Evolutionary conservation across 1,284 basidiomycete genomes (phyloP), one percentile per base, ranked within the genome.

Genomic region (Leccinum solheimii): DNA sequence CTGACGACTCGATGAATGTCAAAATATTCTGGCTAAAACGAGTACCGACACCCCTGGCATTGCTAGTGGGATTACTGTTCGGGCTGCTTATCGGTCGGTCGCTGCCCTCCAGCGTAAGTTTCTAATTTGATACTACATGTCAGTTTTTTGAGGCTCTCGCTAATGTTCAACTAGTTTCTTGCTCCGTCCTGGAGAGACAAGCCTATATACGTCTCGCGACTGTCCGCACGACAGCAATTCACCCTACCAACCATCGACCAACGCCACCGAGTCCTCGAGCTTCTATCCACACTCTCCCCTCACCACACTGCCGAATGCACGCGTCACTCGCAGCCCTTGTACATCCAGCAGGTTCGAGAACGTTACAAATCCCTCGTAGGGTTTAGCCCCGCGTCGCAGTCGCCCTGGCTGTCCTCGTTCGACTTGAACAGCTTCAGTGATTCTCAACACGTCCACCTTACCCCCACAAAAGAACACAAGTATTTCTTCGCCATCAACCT

Each of bases 401-500:
- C 79, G 26, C 86, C 89, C 4, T 93, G 90, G 87, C 75, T 92
- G 55, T 81, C 81, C 62, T 75, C 72, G 26, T 80, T 80, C 36
- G 79, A 81, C 14, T 72, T 87, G 57, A 73, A 79, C n/a, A 74
- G 70, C 40, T 72, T 74, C 3, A 76, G 80, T 32, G 78, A 80
- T 51, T 77, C 83, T 63, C 82, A 83, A 58, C 75, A 75, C 57
- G 75, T 76, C 54, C 69, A 73, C 40, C 72, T 72, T 55, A 67
- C 74, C 52, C 75, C 74, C 62, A 77, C 82, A 19, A 81, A 83
- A 68, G 83, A 88, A 64, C 95, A 98, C 85, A 97, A 97, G 75
- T 98, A 97, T 78, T 98, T 94, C 78, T 97, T 98, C 77, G 95
- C 94, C 58, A 97, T 98, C 84, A 98, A 98, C 78, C 81, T 97